A percentile compares a stretch with the other conserved stretches of the same genome.
Conservation (phyloP, 257 asterid species). For the Salvia miltiorrhiza region DNA sequence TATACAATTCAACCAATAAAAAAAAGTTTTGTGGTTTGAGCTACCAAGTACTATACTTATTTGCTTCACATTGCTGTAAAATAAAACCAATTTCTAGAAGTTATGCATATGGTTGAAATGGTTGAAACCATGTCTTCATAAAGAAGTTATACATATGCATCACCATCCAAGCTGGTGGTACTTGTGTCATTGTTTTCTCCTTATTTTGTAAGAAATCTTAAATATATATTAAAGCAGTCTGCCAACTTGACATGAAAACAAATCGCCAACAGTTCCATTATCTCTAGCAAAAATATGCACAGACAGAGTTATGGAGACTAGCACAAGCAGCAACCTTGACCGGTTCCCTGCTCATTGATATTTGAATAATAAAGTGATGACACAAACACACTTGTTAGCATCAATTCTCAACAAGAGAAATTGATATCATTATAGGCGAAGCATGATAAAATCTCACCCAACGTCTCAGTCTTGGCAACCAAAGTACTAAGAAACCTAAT, state of each 20-base stretch:
- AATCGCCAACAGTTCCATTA: background rate
- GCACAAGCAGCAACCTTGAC: background rate
- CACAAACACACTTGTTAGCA: background rate
- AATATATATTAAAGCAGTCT: background rate
- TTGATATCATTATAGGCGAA: background rate
- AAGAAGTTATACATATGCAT: background rate
- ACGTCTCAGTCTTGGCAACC: background rate
- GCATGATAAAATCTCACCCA: background rate
- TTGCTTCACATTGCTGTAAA: background rate
- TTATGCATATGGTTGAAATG: no score
- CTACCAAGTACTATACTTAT: background rate
- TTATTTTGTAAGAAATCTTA: background rate
- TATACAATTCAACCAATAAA: background rate
- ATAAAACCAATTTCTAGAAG: background rate
- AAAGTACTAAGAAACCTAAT: background rate
- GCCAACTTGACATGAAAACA: background rate
- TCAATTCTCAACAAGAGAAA: background rate
- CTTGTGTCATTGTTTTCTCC: background rate
- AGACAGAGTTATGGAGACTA: background rate
- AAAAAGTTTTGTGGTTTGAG: background rate
- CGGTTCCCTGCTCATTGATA: no score
- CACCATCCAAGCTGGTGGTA: background rate
- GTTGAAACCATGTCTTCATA: background rate
- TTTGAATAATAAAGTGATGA: background rate
- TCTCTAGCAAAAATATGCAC: background rate